Base-by-base conservation (phyloP, 1,284 basidiomycete species). In the Phellinidium pouzarii region DNA sequence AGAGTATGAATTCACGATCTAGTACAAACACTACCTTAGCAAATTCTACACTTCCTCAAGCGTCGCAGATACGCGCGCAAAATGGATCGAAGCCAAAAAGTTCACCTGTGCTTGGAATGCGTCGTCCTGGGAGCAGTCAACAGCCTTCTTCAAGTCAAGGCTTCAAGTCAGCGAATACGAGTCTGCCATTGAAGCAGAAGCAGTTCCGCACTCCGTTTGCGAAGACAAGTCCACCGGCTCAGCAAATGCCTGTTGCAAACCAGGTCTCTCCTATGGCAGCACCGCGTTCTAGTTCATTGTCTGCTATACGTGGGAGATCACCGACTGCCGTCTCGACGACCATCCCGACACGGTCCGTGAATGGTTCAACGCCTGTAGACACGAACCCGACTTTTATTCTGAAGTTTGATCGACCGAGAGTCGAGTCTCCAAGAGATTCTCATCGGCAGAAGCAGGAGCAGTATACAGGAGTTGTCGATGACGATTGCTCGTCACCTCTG, bases 161-260 rank as follows among this genome's bases (percentile, higher is more conserved):
- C 11, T 22, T 27, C 26, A 17, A 12, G 5, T 14, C 9, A 27
- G 42, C 29, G n/a, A 19, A 25, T n/a, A n/a, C 41, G 37, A 20
- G 2, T 31, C 43, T 55, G 1, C 54, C 54, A 5, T 19, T 37
- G 5, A 55, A 44, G 29, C 48, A 41, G 20, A 41, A 52, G 27
- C 17, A 48, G 49, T 55, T 55, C 44, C 51, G 45, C 25, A 34
- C 49, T 2, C 54, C 54, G 9, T 51, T 55, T 36, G 54, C 54
- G 9, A 50, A 47, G 29, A 23, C 43, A 26, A 29, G 14, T 11
- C 7, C 43, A 9, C 29, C 5, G 40, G 22, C 20, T 31, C 25
- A 9, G n/a, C 17, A 3, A n/a, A n/a, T 19, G 23, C 27, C 38
- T 8, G 9, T 17, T 2, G 2, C 3, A 19, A 3, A 40, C 4